A percentile compares a stretch with the other conserved stretches of the same genome.
Conservation (phyloP, 768 basidiomycete genomes). For the Thelephora ganbajun region DNA sequence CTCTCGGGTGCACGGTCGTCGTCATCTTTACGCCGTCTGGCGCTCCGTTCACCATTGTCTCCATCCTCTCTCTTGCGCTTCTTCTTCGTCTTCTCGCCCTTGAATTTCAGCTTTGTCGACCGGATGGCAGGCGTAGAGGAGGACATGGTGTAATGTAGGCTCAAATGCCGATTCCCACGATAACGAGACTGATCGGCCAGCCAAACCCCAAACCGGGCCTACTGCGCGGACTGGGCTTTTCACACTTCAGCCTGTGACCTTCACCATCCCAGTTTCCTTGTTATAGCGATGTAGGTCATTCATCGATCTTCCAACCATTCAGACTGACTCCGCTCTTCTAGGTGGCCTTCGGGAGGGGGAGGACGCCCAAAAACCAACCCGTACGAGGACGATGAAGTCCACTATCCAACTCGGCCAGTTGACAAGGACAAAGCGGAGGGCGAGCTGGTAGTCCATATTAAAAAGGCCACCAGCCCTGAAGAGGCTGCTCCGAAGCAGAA, state of each 20-base stretch:
- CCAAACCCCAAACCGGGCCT: too few species aligned
- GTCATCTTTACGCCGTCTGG: slow-evolving; percentile 33
- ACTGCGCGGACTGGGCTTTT: too few species aligned
- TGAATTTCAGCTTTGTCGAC: slow-evolving; percentile 73
- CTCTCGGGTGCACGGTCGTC: slow-evolving; percentile 49
- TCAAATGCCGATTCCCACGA: too few species aligned
- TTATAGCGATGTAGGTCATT: slow-evolving; percentile 5
- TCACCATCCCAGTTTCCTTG: too few species aligned
- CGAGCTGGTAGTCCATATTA: slow-evolving; percentile 89
- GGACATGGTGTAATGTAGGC: neutral
- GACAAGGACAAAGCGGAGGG: slow-evolving; percentile 97
- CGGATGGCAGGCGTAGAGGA: slow-evolving; percentile 34
- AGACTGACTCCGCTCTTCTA: slow-evolving; percentile 16
- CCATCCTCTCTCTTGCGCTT: slow-evolving; percentile 55
- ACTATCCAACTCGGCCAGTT: slow-evolving; percentile 93
- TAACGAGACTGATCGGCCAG: too few species aligned
- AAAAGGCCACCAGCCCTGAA: slow-evolving; percentile 93
- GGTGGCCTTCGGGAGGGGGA: slow-evolving; percentile 15
- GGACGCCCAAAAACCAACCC: slow-evolving; percentile 4
- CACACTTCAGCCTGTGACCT: too few species aligned
- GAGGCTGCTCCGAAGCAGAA: slow-evolving; percentile 98
- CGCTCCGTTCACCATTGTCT: slow-evolving; percentile 29
- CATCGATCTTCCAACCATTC: slow-evolving; percentile 4
- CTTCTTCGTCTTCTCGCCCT: slow-evolving; percentile 77
- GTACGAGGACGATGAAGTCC: slow-evolving; percentile 69